Evolutionary conservation across 2,329 filamentous ascomycete species (phyloP).

Genomic region (Cladorrhinum sp.): DNA sequence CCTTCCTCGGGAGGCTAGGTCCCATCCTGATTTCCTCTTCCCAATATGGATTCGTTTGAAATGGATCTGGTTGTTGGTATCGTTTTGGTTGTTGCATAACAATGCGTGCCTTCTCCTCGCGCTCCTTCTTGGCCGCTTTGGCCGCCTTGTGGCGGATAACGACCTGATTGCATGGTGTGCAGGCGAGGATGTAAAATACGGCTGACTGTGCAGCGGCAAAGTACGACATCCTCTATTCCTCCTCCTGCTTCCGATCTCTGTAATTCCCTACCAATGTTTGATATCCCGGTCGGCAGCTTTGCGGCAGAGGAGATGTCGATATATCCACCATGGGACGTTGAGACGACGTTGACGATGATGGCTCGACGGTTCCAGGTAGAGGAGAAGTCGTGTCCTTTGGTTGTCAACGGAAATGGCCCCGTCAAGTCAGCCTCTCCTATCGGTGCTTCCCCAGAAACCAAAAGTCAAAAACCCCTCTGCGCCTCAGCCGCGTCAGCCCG

Average conservation of each 20-base stretch:
- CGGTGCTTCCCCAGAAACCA: not conserved
- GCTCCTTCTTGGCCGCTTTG: conserved; percentile 65
- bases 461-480: conserved; percentile 9
- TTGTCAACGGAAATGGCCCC: not conserved
- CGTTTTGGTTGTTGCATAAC: conserved; percentile 67
- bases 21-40: conserved; percentile 80
- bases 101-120: conserved; percentile 61
- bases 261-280: not conserved
- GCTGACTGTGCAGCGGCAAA: conserved; percentile 67
- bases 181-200: conserved; percentile 74
- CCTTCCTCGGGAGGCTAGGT: conserved; percentile 66
- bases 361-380: no score
- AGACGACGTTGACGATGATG: not conserved
- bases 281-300: not conserved
- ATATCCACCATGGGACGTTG: not conserved
- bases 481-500: conserved; percentile 4
- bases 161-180: conserved; percentile 72
- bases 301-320: not conserved
- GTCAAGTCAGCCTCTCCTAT: not conserved
- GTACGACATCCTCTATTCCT: conserved; percentile 44
- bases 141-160: conserved; percentile 67
- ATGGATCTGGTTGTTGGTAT: conserved; percentile 78
- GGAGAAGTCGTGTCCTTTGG: not conserved
- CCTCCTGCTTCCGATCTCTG: conserved; percentile 1
- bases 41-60: conserved; percentile 87